Base-by-base conservation (phyloP, 495 filamentous ascomycete species). In the Cenococcum geophilum region DNA sequence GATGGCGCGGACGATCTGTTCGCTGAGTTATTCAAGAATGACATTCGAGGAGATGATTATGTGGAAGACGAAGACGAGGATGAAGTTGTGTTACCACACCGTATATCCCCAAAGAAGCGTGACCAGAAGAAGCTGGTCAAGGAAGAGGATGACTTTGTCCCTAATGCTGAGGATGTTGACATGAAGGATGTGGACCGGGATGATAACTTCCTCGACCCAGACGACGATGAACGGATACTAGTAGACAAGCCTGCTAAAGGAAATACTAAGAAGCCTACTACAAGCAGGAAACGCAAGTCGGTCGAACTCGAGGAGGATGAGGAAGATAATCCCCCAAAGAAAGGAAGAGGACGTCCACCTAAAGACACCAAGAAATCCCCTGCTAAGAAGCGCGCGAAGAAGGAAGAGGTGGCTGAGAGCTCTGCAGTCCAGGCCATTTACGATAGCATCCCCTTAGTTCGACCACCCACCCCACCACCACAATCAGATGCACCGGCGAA, bases 381-480 rank as follows among this genome's bases (percentile, higher is more conserved):
- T 1, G 67, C 62, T 20, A 86, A 83, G 70, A 88, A 85, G 66
- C 73, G 75, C 36, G 73, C 53, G 20, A 75, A 75, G 63, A 71
- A 80, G 27, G 81, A 84, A 23, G 86, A 84, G 10, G 65, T 75
- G 16, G 69, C 82, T 0, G 87, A 89, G 63, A 83, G 80, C 59
- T 78, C 80, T 22, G 79, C 80, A 45, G 83, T 96, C 16, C 82
- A 92, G 69, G 84, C 83, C 36, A 96, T 98, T 53, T 83, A 96
- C 35, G 89, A 95, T 69, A 88, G 84, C 69, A 90, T 98, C 60
- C 89, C 92, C 10, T 86, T 79, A 6, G 79, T 97, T 25, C 76
- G 84, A 57, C 79, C 93, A 40, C 95, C 93, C 18, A 87, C 89
- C 5, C 92, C 95, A 34, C 89, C 91, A 47, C 76, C 84, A 79